phyloP scores from a whole-genome alignment of 1,284 basidiomycete species.

The Pyrrhoderma noxium region DNA sequence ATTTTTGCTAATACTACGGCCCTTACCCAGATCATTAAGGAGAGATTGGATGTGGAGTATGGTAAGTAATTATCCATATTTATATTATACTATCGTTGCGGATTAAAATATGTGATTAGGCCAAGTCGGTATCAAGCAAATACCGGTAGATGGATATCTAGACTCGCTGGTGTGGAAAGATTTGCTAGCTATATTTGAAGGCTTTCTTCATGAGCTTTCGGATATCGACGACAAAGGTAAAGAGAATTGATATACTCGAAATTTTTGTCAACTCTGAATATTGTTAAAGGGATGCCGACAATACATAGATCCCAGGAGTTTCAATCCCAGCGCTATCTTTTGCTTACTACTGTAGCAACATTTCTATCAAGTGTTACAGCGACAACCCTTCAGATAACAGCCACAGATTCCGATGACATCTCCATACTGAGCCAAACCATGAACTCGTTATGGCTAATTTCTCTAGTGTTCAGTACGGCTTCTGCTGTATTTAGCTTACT shows the following conservation, averaged over 20 bases:
- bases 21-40: not conserved
- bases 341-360: conserved; percentile 10
- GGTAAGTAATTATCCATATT: not conserved
- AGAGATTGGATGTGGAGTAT: not conserved
- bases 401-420: not conserved
- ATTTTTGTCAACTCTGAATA: not conserved
- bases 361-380: conserved; percentile 11
- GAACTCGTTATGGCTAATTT: conserved; percentile 6
- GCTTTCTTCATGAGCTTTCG: not conserved
- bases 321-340: not conserved
- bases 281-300: not conserved
- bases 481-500: conserved; percentile 9
- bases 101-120: not conserved
- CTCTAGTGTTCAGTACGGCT: conserved; percentile 8
- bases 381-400: conserved; percentile 9
- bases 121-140: no score
- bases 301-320: not conserved
- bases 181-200: not conserved
- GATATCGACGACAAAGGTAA: conserved; percentile 3
- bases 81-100: not conserved
- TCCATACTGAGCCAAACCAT: not conserved
- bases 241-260: not conserved
- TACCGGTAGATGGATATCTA: not conserved
- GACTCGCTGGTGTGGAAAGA: not conserved
- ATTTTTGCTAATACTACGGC: not conserved